Evolutionary conservation across 2,329 filamentous ascomycete genomes (phyloP).

Genomic region (Aureobasidium leucospermi): DNA sequence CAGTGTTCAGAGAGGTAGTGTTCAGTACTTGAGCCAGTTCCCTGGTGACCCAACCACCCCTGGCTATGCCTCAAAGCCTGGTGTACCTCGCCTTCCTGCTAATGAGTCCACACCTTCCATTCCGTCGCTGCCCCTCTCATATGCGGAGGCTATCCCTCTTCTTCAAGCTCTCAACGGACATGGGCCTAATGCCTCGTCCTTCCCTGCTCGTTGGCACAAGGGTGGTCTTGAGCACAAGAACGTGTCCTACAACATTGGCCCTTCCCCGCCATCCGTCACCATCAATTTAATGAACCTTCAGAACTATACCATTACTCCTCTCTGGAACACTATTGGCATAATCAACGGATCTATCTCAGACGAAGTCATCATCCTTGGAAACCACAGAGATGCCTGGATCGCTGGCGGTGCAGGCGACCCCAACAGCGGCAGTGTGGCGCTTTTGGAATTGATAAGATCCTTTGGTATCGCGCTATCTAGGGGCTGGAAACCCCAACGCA

Average conservation of each 20-base stretch:
- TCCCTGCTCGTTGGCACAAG: conserved; percentile 66
- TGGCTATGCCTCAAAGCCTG: conserved; percentile 87
- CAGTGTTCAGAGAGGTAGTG: conserved; percentile 83
- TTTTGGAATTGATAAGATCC: conserved; percentile 71
- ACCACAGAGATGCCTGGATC: conserved; percentile 87
- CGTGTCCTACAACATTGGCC: conserved; percentile 78
- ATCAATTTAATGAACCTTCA: conserved; percentile 44
- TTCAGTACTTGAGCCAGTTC: conserved; percentile 52
- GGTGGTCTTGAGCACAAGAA: conserved; percentile 71
- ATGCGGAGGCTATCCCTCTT: conserved; percentile 75
- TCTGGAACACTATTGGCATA: conserved; percentile 75
- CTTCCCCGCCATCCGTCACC: conserved; percentile 61
- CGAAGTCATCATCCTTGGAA: conserved; percentile 85
- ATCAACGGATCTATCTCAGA: conserved; percentile 81
- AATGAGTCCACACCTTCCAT: conserved; percentile 70
- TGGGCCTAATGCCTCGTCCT: conserved; percentile 67
- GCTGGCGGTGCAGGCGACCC: conserved; percentile 77
- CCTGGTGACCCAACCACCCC: conserved; percentile 81
- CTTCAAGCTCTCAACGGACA: conserved; percentile 86
- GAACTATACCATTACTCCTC: conserved; percentile 43
- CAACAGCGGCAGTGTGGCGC: conserved; percentile 70
- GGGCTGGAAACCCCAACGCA: conserved; percentile 80
- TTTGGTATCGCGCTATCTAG: conserved; percentile 64
- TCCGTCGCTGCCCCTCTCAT: conserved; percentile 86
- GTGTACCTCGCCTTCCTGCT: conserved; percentile 66